phyloP scores from a whole-genome alignment of 805 yeast species.

The Pichia deserticola region DNA sequence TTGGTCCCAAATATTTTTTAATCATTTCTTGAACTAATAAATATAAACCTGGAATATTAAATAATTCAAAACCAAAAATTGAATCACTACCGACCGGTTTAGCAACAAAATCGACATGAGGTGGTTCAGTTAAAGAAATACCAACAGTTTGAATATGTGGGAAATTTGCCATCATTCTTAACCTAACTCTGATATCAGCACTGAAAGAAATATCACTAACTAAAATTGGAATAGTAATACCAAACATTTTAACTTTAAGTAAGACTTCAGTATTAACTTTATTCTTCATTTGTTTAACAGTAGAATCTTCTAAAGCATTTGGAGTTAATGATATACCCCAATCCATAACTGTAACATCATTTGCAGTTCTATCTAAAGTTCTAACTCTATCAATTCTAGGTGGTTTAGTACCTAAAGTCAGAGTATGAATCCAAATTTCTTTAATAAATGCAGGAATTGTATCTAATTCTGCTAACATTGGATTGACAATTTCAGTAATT shows the following conservation, averaged over 20 bases:
- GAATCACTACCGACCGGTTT: conserved; percentile 72
- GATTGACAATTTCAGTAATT: conserved; percentile 80
- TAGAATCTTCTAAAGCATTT: conserved; percentile 77
- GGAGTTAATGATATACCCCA: conserved; percentile 93
- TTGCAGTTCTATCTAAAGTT: conserved; percentile 82
- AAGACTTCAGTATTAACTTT: conserved; percentile 76
- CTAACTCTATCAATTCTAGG: conserved; percentile 88
- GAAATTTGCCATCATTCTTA: conserved; percentile 82
- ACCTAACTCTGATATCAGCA: conserved; percentile 67
- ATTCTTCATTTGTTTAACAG: conserved; percentile 76
- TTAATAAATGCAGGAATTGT: conserved; percentile 80
- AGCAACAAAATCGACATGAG: conserved; percentile 78
- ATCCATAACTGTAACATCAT: conserved; percentile 95
- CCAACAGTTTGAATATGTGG: conserved; percentile 93
- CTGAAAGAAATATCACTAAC: conserved; percentile 75
- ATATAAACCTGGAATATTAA: conserved; percentile 80
- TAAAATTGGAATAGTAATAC: conserved; percentile 69
- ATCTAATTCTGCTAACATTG: conserved; percentile 59
- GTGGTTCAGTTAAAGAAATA: conserved; percentile 78
- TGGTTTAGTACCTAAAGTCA: conserved; percentile 93
- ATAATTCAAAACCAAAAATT: conserved; percentile 79
- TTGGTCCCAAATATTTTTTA: conserved; percentile 79
- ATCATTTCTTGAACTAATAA: conserved; percentile 81
- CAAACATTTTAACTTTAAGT: conserved; percentile 75
- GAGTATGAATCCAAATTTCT: conserved; percentile 75